These are phyloP conservation scores for Debaryomycetaceae sp. DNA, from an alignment of 1,139 yeast genomes.

Conservation along the genomic window DNA sequence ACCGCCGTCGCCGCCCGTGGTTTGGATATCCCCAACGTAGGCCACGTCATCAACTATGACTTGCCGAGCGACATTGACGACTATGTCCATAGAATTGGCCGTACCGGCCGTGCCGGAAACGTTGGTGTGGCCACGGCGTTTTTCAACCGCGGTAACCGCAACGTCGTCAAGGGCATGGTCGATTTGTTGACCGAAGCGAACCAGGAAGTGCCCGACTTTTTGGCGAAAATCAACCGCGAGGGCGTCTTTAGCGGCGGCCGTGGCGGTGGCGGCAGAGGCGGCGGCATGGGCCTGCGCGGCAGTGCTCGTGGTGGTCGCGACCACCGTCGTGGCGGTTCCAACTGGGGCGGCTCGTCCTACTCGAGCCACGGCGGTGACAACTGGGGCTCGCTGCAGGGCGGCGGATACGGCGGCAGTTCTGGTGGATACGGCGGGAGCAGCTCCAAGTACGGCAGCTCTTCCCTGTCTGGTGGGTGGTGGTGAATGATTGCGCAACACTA, in stretches of 20 bases:
- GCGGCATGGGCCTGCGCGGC: constrained; percentile 19
- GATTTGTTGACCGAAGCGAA: constrained; percentile 90
- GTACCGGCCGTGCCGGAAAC: constrained; percentile 99
- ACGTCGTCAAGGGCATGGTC: constrained; percentile 77
- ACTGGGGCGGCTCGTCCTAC: constrained; percentile 10
- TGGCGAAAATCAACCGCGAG: constrained; percentile 75
- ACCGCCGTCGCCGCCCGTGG: constrained; percentile 99
- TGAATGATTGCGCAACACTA: constrained; percentile 12
- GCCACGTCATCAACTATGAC: constrained; percentile 95
- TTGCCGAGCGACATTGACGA: constrained; percentile 96
- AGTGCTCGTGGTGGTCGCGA: constrained; percentile 38
- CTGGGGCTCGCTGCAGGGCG: constrained; percentile 12
- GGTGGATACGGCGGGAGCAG: no score
- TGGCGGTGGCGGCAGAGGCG: constrained; percentile 30
- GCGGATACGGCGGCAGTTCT: constrained; percentile 9
- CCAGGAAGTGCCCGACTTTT: constrained; percentile 92
- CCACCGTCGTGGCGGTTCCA: constrained; percentile 38
- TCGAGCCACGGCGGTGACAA: constrained; percentile 15
- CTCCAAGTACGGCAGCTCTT: constrained; percentile 23
- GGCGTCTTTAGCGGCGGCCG: constrained; percentile 39
- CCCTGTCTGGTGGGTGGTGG: constrained; percentile 32
- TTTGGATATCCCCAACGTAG: constrained; percentile 96
- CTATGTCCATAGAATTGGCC: constrained; percentile 98
- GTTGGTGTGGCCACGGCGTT: constrained; percentile 97
- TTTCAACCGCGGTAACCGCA: constrained; percentile 91